Conservation (phyloP, 2,329 filamentous ascomycete species). For the Fusarium ambrosium region DNA sequence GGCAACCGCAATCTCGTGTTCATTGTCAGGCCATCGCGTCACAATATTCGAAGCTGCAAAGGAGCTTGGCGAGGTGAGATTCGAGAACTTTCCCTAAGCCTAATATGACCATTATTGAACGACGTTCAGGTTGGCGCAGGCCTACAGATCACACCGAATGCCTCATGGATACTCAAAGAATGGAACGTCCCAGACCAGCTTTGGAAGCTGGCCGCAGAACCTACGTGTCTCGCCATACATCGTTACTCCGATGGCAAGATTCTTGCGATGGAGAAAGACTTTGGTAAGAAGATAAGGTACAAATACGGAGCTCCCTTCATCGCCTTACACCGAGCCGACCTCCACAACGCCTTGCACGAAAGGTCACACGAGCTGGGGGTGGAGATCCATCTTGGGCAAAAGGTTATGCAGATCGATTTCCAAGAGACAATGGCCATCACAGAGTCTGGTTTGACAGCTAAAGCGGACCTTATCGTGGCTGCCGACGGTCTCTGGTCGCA, state of each 20-base stretch:
- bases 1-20: conserved; percentile 54
- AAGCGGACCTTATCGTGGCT: conserved; percentile 62
- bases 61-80: conserved; percentile 53
- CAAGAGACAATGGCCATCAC: conserved; percentile 56
- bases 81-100: background rate
- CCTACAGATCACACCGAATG: conserved; percentile 66
- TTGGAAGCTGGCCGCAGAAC: conserved; percentile 55
- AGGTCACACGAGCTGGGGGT: conserved; percentile 68
- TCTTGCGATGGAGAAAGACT: conserved; percentile 65
- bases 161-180: conserved; percentile 62
- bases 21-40: conserved; percentile 55
- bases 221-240: conserved; percentile 63
- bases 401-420: conserved; percentile 64
- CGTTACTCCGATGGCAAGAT: conserved; percentile 63
- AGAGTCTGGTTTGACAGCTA: conserved; percentile 49
- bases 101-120: background rate
- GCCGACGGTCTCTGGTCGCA: conserved; percentile 75
- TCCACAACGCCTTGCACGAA: conserved; percentile 67
- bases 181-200: conserved; percentile 64
- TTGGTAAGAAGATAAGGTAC: conserved; percentile 64
- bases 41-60: conserved; percentile 58
- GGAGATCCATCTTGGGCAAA: conserved; percentile 61
- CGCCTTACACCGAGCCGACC: conserved; percentile 73
- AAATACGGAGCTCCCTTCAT: conserved; percentile 71
- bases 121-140: conserved; percentile 59